Percentiles rank a stretch among this genome's conserved stretches.
Conservation (phyloP, 1,284 basidiomycete species). For the Moniliella sp. region DNA sequence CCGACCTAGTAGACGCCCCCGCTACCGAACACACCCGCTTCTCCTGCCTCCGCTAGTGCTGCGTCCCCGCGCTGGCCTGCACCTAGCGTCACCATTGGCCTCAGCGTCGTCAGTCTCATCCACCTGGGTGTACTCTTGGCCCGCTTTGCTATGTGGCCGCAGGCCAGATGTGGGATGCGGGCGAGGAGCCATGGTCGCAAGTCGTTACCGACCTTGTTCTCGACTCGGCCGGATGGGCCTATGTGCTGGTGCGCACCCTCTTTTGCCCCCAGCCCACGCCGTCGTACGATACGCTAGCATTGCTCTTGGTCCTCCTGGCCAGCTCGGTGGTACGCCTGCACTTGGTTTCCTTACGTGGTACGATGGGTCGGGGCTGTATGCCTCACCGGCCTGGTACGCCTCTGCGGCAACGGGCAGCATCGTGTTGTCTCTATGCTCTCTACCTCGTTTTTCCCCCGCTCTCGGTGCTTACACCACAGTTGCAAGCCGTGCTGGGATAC, state of each 20-base stretch:
- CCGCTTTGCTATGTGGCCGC: neutral
- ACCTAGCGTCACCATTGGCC: neutral
- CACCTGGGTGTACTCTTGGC: neutral
- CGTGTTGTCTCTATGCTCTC: too few species aligned
- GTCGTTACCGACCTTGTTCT: neutral
- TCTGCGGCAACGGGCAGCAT: too few species aligned
- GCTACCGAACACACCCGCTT: too few species aligned
- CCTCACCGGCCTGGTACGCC: too few species aligned
- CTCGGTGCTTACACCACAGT: too few species aligned
- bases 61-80: too few species aligned
- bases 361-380: neutral
- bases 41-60: too few species aligned
- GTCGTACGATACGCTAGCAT: neutral
- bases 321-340: neutral
- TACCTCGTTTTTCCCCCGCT: too few species aligned
- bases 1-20: too few species aligned
- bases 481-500: neutral
- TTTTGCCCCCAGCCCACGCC: constrained; percentile 1
- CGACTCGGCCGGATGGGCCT: neutral
- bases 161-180: neutral
- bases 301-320: constrained; percentile 1
- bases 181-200: neutral
- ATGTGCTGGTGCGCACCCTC: neutral
- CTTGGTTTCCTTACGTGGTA: neutral
- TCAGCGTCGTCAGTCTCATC: neutral